These are phyloP conservation scores for Rhodotorula diobovata DNA, from an alignment of 768 basidiomycete genomes.

Conservation along the genomic window DNA sequence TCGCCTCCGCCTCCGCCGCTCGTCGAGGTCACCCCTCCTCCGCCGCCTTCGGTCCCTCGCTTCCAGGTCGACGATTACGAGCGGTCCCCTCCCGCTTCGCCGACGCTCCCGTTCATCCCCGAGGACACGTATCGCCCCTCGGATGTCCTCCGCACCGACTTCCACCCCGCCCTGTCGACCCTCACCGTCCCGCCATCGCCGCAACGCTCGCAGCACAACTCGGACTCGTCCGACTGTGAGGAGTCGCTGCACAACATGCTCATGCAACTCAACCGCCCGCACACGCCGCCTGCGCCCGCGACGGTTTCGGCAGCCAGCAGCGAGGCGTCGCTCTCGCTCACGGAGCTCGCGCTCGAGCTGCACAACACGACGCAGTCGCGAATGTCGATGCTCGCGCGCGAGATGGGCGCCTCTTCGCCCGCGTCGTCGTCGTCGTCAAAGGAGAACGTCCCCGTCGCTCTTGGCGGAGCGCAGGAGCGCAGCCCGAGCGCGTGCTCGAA, in stretches of 20 bases:
- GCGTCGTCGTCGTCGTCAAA: not conserved
- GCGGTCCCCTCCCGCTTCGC: slow-evolving; percentile 2
- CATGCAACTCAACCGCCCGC: slow-evolving; percentile 34
- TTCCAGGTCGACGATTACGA: too few relatives aligned
- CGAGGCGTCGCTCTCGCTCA: slow-evolving; percentile 5
- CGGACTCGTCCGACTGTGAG: slow-evolving; percentile 29
- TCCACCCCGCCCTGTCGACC: slow-evolving; percentile 19
- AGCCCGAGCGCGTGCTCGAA: not conserved
- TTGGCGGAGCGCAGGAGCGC: not conserved
- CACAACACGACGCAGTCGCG: slow-evolving; percentile 23
- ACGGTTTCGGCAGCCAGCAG: not conserved
- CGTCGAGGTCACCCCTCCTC: not conserved
- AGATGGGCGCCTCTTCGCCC: slow-evolving; percentile 2
- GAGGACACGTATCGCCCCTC: slow-evolving; percentile 10
- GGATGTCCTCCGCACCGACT: slow-evolving; percentile 17
- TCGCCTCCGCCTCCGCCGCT: not conserved
- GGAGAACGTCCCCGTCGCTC: slow-evolving; percentile 10
- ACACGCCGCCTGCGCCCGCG: slow-evolving; percentile 23
- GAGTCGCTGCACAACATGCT: slow-evolving; percentile 32
- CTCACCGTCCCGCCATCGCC: not conserved
- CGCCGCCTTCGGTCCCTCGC: not conserved
- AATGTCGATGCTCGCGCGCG: slow-evolving; percentile 25
- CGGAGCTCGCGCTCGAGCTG: slow-evolving; percentile 18
- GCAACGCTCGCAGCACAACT: not conserved
- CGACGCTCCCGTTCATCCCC: slow-evolving; percentile 9